These are phyloP conservation scores for Candida railenensis DNA, from an alignment of 805 yeast genomes.

Conservation along the genomic window DNA sequence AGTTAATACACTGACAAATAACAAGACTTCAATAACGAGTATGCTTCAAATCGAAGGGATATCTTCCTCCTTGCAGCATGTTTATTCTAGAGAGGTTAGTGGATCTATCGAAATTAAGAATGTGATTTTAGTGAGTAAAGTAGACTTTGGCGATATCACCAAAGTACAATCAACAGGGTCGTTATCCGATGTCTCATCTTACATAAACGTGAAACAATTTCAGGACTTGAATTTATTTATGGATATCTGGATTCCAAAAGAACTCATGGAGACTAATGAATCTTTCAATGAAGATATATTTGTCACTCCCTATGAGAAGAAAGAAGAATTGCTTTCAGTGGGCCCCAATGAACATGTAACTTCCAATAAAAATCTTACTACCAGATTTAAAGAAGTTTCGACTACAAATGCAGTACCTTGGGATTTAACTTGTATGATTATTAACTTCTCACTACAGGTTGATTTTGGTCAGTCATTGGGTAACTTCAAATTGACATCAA, in stretches of 20 bases:
- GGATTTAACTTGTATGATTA: conserved; percentile 58
- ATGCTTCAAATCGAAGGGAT: conserved; percentile 53
- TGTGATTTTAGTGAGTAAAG: conserved; percentile 47
- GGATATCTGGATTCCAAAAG: conserved; percentile 75
- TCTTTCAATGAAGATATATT: background rate
- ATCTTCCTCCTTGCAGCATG: conserved; percentile 78
- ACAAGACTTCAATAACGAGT: conserved; percentile 36
- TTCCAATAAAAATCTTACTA: conserved; percentile 38
- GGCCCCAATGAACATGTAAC: background rate
- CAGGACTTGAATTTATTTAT: conserved; percentile 82
- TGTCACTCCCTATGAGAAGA: background rate
- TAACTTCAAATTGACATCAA: conserved; percentile 50
- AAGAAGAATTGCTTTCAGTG: background rate
- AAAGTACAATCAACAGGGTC: conserved; percentile 51
- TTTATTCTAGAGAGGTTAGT: conserved; percentile 86
- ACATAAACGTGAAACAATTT: conserved; percentile 75
- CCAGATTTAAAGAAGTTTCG: conserved; percentile 55
- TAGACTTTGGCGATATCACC: conserved; percentile 41
- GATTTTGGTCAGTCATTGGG: conserved; percentile 89
- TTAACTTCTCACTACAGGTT: conserved; percentile 52
- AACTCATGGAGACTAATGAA: conserved; percentile 19
- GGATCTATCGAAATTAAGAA: conserved; percentile 57
- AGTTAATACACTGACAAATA: conserved; percentile 45
- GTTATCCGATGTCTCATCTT: conserved; percentile 56
- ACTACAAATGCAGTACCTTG: conserved; percentile 72